These are phyloP conservation scores for Pseudonitzschia pungens DNA, from an alignment of 108 stramenopile genomes.

Conservation along the genomic window DNA sequence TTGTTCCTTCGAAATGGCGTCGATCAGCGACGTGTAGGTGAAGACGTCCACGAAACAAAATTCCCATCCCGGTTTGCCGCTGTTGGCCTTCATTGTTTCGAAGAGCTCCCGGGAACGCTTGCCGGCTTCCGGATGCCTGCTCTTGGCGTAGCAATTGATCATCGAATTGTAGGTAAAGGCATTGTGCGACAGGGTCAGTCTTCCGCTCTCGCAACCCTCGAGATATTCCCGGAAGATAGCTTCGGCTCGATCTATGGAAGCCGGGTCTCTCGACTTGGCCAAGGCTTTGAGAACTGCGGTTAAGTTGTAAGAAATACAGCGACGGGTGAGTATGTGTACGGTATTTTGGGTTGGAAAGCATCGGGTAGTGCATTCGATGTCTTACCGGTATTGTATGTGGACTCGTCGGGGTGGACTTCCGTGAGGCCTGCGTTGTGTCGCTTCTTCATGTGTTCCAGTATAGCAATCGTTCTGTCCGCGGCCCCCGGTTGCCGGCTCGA, in stretches of 20 bases:
- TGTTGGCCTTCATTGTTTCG: slow-evolving; percentile 26
- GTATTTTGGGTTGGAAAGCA: too few relatives aligned
- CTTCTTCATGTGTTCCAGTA: slow-evolving; percentile 33
- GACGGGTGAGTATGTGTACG: too few relatives aligned
- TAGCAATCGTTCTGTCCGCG: slow-evolving; percentile 26
- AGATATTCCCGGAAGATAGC: slow-evolving; percentile 17
- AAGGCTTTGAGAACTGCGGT: slow-evolving; percentile 24
- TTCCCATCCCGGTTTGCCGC: slow-evolving; percentile 14
- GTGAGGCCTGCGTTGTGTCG: slow-evolving; percentile 4
- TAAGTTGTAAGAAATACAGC: too few relatives aligned
- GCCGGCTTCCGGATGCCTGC: slow-evolving; percentile 19
- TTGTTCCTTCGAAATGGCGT: slow-evolving; percentile 35
- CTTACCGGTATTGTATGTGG: slow-evolving; percentile 21
- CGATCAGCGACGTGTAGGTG: slow-evolving; percentile 37
- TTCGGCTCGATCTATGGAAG: slow-evolving; percentile 26
- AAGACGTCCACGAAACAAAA: slow-evolving; percentile 25
- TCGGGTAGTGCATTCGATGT: too few relatives aligned
- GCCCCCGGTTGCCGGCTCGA: slow-evolving; percentile 10
- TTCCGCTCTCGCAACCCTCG: slow-evolving; percentile 11
- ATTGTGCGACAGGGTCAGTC: slow-evolving; percentile 6
- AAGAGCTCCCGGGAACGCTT: slow-evolving; percentile 22
- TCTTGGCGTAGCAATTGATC: slow-evolving; percentile 32
- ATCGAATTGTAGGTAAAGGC: slow-evolving; percentile 30
- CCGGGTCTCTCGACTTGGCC: slow-evolving; percentile 19
- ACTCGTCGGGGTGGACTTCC: slow-evolving; percentile 13